Evolutionary conservation across 352 stramenopile species (phyloP).

Genomic region (Pilasporangium apinafurcum): DNA sequence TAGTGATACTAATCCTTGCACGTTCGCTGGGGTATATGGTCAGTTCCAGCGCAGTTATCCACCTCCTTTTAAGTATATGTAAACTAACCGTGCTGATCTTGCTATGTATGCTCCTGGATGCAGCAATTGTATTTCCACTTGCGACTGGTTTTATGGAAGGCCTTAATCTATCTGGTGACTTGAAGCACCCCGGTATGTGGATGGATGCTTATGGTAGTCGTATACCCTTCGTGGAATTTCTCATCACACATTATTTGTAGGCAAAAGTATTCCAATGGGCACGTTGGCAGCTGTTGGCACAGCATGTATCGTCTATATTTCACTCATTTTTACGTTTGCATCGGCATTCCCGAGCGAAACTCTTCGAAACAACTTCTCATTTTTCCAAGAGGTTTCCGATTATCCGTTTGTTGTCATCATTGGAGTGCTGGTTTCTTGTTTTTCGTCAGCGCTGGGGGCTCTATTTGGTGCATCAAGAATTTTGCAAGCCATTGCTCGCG

Average conservation of each 20-base stretch:
- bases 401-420: conserved; percentile 52
- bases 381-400: conserved; percentile 64
- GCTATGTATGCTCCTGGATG: too few species aligned
- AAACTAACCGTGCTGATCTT: too few species aligned
- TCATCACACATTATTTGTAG: conserved; percentile 8
- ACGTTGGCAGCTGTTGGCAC: conserved; percentile 56
- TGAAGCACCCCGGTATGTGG: conserved; percentile 56
- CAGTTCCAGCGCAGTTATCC: not conserved
- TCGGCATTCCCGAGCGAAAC: conserved; percentile 42
- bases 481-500: conserved; percentile 68
- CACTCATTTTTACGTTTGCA: conserved; percentile 68
- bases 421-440: conserved; percentile 61
- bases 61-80: too few species aligned
- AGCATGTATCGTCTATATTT: conserved; percentile 58
- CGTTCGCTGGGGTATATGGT: conserved; percentile 44
- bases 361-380: conserved; percentile 64
- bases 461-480: conserved; percentile 72
- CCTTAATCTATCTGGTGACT: conserved; percentile 71
- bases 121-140: conserved; percentile 73
- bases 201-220: not conserved
- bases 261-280: conserved; percentile 55
- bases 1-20: conserved; percentile 23
- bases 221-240: conserved; percentile 4
- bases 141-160: conserved; percentile 83
- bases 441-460: conserved; percentile 56